Percentiles rank a stretch among this genome's conserved stretches.
Conservation (phyloP, 257 asterid genomes). For the Leonotis leonurus region DNA sequence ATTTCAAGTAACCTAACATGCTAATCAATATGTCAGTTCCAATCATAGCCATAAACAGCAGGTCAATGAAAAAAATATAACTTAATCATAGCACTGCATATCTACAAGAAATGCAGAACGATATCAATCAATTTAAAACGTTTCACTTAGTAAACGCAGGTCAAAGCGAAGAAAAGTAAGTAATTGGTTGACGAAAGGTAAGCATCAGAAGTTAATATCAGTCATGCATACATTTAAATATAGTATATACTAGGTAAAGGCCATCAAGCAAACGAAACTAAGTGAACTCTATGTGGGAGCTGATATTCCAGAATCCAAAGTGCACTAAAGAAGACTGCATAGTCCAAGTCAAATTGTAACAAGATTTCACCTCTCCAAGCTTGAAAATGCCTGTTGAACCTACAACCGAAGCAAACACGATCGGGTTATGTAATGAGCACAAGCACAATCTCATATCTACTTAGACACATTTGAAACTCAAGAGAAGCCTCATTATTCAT, state of each 20-base stretch:
- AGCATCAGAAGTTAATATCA: not conserved
- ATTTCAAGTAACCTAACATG: not conserved
- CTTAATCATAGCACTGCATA: not conserved
- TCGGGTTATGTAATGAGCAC: not conserved
- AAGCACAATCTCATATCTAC: not conserved
- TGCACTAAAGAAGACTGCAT: conserved; percentile 12
- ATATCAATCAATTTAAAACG: not conserved
- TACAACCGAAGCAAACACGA: conserved; percentile 27
- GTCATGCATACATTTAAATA: not conserved
- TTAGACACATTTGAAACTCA: not conserved
- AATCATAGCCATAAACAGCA: not conserved
- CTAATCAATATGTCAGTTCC: not conserved
- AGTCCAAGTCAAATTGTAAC: conserved; percentile 1
- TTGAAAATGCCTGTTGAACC: conserved; percentile 74
- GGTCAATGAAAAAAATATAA: conserved; percentile 1
- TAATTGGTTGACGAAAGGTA: not conserved
- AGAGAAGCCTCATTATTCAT: not conserved
- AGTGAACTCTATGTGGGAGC: not conserved
- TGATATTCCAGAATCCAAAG: not conserved
- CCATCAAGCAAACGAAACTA: too few relatives aligned
- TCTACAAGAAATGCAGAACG: not conserved
- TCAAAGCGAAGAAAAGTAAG: not conserved
- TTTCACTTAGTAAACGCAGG: not conserved
- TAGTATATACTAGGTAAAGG: too few relatives aligned
- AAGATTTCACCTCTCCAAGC: conserved; percentile 66